phyloP scores from a whole-genome alignment of 352 stramenopile species.

The Phytopythium aichiense region DNA sequence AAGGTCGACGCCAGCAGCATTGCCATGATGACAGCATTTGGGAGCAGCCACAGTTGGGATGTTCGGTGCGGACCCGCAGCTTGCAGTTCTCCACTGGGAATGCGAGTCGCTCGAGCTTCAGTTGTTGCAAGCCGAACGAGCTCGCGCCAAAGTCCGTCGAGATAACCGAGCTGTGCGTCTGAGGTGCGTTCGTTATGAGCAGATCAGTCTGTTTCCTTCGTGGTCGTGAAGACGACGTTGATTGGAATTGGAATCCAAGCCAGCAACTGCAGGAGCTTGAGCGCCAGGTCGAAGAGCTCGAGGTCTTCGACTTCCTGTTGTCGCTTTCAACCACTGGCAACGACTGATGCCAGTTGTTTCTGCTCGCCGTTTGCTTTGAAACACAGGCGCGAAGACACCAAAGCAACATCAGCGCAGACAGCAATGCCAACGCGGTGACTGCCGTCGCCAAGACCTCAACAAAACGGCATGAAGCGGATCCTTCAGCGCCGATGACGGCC shows the following conservation, averaged over 20 bases:
- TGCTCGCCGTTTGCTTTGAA: neutral
- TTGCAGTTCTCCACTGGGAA: conserved; percentile 10
- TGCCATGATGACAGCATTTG: neutral
- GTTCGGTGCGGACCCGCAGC: neutral
- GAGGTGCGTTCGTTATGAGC: neutral
- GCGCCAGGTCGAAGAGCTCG: conserved; percentile 19
- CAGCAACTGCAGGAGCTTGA: conserved; percentile 29
- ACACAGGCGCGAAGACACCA: neutral
- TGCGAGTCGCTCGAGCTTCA: conserved; percentile 20
- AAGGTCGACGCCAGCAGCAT: neutral
- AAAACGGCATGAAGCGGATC: neutral
- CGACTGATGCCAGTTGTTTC: neutral
- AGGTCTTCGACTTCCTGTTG: conserved; percentile 12
- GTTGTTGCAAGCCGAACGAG: conserved; percentile 17
- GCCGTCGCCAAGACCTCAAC: neutral
- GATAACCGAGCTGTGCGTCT: neutral
- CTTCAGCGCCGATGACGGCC: neutral
- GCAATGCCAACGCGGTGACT: neutral
- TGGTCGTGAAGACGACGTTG: neutral
- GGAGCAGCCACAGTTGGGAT: neutral
- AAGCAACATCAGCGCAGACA: neutral
- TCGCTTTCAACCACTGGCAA: neutral
- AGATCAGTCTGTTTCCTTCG: neutral
- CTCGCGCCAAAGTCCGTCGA: neutral
- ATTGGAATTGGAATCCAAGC: conserved; percentile 8